These are phyloP conservation scores for Vanrija pseudolonga DNA, from an alignment of 1,284 basidiomycete species.

Conservation along the genomic window DNA sequence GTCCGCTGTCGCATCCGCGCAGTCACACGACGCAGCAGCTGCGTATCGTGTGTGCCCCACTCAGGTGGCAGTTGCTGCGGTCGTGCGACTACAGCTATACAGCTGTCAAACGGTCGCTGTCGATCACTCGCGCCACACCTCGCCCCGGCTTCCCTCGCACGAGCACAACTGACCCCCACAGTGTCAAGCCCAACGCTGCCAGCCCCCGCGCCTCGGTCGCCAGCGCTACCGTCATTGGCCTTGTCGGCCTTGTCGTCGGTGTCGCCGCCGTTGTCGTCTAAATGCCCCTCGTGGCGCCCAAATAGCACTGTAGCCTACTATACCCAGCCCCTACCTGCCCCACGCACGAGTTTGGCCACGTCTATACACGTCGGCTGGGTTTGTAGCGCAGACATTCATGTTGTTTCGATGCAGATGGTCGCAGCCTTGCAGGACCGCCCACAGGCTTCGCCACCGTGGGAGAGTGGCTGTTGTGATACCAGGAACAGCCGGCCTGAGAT, in stretches of 20 bases:
- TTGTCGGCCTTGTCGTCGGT: neutral
- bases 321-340: neutral
- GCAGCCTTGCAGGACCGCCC: no score
- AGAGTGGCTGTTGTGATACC: no score
- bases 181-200: neutral
- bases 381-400: neutral
- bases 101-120: no score
- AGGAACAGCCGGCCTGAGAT: no score
- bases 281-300: neutral
- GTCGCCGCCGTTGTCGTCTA: constrained; percentile 10
- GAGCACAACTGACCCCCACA: constrained; percentile 5
- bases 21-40: no score
- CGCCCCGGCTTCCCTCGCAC: neutral
- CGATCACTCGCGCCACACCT: no score
- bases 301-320: neutral
- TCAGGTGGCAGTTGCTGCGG: no score
- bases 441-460: no score
- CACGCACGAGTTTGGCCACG: neutral
- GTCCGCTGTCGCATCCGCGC: no score
- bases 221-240: neutral
- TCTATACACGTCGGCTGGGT: neutral
- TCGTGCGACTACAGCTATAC: no score
- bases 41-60: no score
- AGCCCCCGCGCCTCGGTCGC: neutral
- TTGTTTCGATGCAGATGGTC: no score